Evolutionary conservation across 495 filamentous ascomycete genomes (phyloP).

Genomic region (Darksidea phi): DNA sequence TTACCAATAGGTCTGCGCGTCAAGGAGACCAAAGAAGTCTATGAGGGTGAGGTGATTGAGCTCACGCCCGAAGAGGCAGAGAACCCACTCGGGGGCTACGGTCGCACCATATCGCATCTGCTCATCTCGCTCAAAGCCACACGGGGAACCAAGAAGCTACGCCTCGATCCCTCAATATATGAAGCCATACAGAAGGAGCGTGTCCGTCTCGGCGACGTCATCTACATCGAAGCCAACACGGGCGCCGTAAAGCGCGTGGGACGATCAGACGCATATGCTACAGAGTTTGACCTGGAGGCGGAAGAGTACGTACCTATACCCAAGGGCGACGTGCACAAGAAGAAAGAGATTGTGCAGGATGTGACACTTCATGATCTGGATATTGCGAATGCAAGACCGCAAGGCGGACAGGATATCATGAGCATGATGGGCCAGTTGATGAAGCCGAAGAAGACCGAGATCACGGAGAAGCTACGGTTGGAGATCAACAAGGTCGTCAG

Average conservation of each 20-base stretch:
- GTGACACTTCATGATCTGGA: constrained; percentile 96
- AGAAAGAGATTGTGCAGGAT: constrained; percentile 99
- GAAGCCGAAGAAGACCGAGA: constrained; percentile 98
- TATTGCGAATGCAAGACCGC: constrained; percentile 88
- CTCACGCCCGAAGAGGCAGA: constrained; percentile 96
- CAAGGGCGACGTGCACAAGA: constrained; percentile 98
- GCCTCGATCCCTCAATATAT: constrained; percentile 95
- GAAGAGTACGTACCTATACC: constrained; percentile 98
- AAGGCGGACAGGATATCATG: constrained; percentile 98
- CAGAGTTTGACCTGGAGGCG: constrained; percentile 96
- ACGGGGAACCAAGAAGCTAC: constrained; percentile 93
- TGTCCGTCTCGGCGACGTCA: constrained; percentile 91
- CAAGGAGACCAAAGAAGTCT: constrained; percentile 96
- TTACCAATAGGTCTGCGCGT: constrained; percentile 67
- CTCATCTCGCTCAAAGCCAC: constrained; percentile 87
- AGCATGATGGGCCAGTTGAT: constrained; percentile 99
- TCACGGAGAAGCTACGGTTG: constrained; percentile 89
- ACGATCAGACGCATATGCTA: constrained; percentile 91
- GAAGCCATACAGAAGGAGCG: constrained; percentile 98
- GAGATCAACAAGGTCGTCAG: constrained; percentile 99
- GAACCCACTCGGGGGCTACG: constrained; percentile 93
- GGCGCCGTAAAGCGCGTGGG: constrained; percentile 96
- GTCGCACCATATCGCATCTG: constrained; percentile 87
- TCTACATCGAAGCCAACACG: constrained; percentile 98
- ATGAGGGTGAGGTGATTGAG: constrained; percentile 95